phyloP scores from a whole-genome alignment of 768 basidiomycete species.

The Phaeolepiota aurea region DNA sequence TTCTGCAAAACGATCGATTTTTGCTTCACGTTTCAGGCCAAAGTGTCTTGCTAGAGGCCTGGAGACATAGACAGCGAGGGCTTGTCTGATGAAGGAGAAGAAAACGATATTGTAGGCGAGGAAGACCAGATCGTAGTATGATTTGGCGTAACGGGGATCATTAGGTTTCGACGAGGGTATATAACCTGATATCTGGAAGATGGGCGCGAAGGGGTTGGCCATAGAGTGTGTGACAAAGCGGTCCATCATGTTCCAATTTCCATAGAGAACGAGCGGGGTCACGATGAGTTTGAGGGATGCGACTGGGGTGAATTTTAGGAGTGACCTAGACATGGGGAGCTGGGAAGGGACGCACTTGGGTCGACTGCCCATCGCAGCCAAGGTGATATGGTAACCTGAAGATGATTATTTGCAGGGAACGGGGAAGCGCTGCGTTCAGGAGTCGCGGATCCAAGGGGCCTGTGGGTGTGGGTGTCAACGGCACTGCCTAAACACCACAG shows the following conservation, averaged over 20 bases:
- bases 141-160: constrained; percentile 63
- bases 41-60: constrained; percentile 61
- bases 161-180: constrained; percentile 41
- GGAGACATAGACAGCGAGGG: constrained; percentile 55
- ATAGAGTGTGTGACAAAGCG: constrained; percentile 35
- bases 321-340: too few relatives aligned
- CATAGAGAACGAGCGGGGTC: constrained; percentile 49
- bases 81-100: constrained; percentile 83
- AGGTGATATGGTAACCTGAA: constrained; percentile 16
- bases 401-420: constrained; percentile 6
- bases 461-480: constrained; percentile 13
- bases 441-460: constrained; percentile 29
- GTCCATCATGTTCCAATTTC: constrained; percentile 52
- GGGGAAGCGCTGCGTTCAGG: constrained; percentile 29
- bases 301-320: too few relatives aligned
- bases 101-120: constrained; percentile 78
- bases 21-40: constrained; percentile 57
- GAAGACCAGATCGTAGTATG: constrained; percentile 70
- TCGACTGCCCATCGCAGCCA: constrained; percentile 68
- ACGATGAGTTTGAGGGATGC: constrained; percentile 62
- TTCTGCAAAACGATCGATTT: constrained; percentile 83
- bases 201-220: constrained; percentile 63
- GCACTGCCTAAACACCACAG: background rate
- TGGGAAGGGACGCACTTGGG: constrained; percentile 41
- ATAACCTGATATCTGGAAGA: constrained; percentile 69